These are phyloP conservation scores for Penicillium hordei DNA, from an alignment of 2,329 filamentous ascomycete species.

Conservation along the genomic window DNA sequence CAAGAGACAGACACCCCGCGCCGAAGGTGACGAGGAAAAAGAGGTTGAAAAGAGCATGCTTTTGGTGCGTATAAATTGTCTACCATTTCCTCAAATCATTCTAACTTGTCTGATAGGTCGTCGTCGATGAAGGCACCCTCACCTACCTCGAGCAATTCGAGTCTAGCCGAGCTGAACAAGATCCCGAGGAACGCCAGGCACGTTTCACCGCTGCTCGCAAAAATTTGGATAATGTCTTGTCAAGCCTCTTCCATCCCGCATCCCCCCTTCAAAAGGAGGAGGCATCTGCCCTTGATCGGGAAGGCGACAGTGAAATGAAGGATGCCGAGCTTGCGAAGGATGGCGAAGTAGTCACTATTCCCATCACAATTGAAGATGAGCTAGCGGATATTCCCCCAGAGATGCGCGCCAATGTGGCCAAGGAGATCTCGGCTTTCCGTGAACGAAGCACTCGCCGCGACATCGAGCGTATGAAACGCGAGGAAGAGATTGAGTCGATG, in stretches of 20 bases:
- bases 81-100: neutral
- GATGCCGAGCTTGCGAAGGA: slow-evolving; percentile 58
- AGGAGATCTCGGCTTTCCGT: slow-evolving; percentile 90
- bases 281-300: slow-evolving; percentile 55
- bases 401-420: slow-evolving; percentile 91
- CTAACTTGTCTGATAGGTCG: slow-evolving; percentile 47
- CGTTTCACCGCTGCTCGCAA: slow-evolving; percentile 68
- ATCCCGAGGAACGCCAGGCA: slow-evolving; percentile 61
- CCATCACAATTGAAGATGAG: slow-evolving; percentile 84
- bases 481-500: slow-evolving; percentile 88
- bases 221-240: slow-evolving; percentile 66
- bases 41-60: slow-evolving; percentile 68
- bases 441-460: slow-evolving; percentile 88
- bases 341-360: slow-evolving; percentile 84
- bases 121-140: slow-evolving; percentile 77
- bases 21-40: slow-evolving; percentile 46
- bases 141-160: slow-evolving; percentile 85
- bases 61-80: slow-evolving; percentile 51
- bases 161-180: slow-evolving; percentile 63
- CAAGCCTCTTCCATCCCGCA: slow-evolving; percentile 69
- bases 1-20: slow-evolving; percentile 63
- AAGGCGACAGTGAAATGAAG: slow-evolving; percentile 70
- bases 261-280: slow-evolving; percentile 47
- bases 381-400: slow-evolving; percentile 92
- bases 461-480: slow-evolving; percentile 78